Evolutionary conservation across 106 monocot species (phyloP).

Genomic region (Narthecium ossifragum): DNA sequence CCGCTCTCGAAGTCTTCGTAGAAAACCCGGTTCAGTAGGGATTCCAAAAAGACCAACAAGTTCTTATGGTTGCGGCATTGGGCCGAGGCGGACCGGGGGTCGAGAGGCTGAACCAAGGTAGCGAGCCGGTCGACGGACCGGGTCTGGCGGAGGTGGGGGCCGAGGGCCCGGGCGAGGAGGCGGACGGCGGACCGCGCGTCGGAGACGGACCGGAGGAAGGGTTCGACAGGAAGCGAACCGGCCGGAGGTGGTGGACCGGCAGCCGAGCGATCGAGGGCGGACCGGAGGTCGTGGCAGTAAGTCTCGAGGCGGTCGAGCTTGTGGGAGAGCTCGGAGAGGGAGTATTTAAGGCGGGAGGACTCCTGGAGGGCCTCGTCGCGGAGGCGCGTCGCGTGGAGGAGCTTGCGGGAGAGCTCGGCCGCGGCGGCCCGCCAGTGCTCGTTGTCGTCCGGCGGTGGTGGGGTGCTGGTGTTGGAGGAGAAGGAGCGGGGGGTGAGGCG

Average conservation of each 20-base stretch:
- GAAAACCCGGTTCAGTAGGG: conserved; percentile 62
- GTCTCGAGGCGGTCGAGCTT: conserved; percentile 60
- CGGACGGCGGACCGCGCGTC: conserved; percentile 50
- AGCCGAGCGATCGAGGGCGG: conserved; percentile 6
- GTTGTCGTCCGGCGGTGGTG: neutral
- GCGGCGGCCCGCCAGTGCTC: conserved; percentile 43
- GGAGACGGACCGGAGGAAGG: conserved; percentile 51
- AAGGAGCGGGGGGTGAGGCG: conserved; percentile 17
- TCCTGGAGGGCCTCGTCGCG: conserved; percentile 52
- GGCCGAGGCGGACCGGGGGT: neutral
- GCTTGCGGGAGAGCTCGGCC: conserved; percentile 70
- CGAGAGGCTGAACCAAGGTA: conserved; percentile 20
- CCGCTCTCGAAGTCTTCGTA: conserved; percentile 58
- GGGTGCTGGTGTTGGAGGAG: conserved; percentile 12
- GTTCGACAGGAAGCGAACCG: conserved; percentile 18
- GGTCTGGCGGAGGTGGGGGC: conserved; percentile 24
- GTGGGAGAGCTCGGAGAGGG: conserved; percentile 69
- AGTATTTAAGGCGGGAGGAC: conserved; percentile 38
- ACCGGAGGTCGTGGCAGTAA: conserved; percentile 34
- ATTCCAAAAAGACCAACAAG: conserved; percentile 40
- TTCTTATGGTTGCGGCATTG: conserved; percentile 1
- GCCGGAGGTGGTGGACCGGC: neutral
- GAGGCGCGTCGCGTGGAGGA: conserved; percentile 49
- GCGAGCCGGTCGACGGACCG: conserved; percentile 18
- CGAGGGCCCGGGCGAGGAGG: conserved; percentile 42